Percentiles rank a stretch among this genome's conserved stretches.
phyloP scores from a whole-genome alignment of 768 basidiomycete genomes.

The Lepiota brunneoincarnata region DNA sequence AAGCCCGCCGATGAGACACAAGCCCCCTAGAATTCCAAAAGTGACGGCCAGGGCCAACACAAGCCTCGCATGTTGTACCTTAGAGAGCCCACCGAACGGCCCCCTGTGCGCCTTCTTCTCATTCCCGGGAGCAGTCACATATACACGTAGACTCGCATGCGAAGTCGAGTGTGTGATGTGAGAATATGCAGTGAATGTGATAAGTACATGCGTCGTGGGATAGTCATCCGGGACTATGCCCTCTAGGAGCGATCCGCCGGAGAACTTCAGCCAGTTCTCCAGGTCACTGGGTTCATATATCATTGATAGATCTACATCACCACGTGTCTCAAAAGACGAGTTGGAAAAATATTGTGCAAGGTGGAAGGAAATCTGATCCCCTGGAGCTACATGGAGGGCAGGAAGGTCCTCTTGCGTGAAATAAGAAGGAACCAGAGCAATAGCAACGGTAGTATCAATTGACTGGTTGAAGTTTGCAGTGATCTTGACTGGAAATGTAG shows the following conservation, averaged over 20 bases:
- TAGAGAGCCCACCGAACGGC: constrained; percentile 34
- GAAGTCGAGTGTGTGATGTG: constrained; percentile 66
- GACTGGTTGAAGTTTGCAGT: constrained; percentile 67
- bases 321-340: constrained; percentile 29
- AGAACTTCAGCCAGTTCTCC: constrained; percentile 1
- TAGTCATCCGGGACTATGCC: constrained; percentile 56
- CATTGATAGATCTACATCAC: constrained; percentile 49
- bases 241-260: constrained; percentile 36
- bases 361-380: constrained; percentile 48
- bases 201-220: constrained; percentile 35
- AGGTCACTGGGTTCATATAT: constrained; percentile 46
- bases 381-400: constrained; percentile 50
- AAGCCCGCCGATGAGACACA: constrained; percentile 51
- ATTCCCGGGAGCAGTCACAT: constrained; percentile 33
- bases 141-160: constrained; percentile 55
- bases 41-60: constrained; percentile 58
- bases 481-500: constrained; percentile 57
- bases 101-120: constrained; percentile 33
- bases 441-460: constrained; percentile 55
- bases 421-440: constrained; percentile 71
- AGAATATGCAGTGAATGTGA: constrained; percentile 71
- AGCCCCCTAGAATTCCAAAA: constrained; percentile 60
- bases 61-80: constrained; percentile 42
- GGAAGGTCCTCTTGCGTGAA: constrained; percentile 62
- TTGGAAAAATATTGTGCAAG: constrained; percentile 58